A percentile compares a stretch with the other conserved stretches of the same genome.
These are phyloP conservation scores for Pyrus bretschneideri DNA, from an alignment of 306 rosid genomes.

Conservation along the genomic window DNA sequence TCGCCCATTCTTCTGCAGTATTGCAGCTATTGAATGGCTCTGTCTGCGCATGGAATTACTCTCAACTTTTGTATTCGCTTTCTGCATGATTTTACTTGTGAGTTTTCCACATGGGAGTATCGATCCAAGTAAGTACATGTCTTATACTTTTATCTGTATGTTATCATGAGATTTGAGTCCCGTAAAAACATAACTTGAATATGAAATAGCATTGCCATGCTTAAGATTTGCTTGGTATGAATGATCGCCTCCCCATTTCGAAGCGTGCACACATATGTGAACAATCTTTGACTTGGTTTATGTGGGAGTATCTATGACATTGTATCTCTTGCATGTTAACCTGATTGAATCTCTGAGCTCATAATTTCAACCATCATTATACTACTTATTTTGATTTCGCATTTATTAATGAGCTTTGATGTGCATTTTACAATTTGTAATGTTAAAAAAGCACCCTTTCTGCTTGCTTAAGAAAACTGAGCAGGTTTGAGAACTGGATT, in stretches of 20 bases:
- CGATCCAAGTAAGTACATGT: constrained; percentile 77
- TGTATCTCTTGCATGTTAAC: constrained; percentile 6
- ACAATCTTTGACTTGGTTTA: neutral
- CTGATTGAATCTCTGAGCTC: neutral
- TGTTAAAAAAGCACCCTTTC: neutral
- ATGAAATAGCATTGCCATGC: constrained; percentile 2
- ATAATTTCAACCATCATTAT: neutral
- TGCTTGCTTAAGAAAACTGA: neutral
- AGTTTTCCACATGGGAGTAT: constrained; percentile 92
- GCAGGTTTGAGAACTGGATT: neutral
- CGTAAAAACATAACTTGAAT: constrained; percentile 3
- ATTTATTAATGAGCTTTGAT: neutral
- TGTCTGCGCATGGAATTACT: constrained; percentile 94
- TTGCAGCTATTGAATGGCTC: constrained; percentile 99
- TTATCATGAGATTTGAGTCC: constrained; percentile 7
- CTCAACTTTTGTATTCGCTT: constrained; percentile 88
- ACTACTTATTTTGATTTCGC: neutral
- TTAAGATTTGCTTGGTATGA: neutral
- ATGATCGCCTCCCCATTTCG: neutral
- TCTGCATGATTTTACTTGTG: constrained; percentile 94
- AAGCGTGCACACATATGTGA: neutral
- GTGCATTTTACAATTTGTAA: neutral
- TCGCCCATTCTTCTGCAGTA: constrained; percentile 98
- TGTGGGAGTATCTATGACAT: neutral
- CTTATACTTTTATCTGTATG: constrained; percentile 7